Conservation (phyloP, 306 rosid species). For the Gillenia trifoliata region DNA sequence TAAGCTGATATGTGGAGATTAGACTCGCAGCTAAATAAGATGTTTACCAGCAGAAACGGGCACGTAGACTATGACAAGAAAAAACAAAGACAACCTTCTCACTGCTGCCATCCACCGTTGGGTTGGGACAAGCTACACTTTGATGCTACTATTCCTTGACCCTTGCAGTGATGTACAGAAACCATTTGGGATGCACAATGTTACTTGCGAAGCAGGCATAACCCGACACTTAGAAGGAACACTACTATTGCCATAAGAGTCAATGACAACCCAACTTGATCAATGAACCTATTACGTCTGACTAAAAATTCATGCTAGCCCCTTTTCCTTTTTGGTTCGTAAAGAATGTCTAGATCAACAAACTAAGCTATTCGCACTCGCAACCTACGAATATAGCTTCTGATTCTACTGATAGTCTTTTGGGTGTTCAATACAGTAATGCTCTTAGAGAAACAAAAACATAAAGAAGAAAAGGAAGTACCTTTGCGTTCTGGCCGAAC, state of each 20-base stretch:
- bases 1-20: background rate
- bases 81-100: background rate
- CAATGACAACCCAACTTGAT: background rate
- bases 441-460: background rate
- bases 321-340: background rate
- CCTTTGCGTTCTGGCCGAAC: constrained; percentile 88
- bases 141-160: background rate
- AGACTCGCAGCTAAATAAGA: background rate
- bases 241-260: background rate
- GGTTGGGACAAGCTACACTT: background rate
- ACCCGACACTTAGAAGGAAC: background rate
- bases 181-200: background rate
- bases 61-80: background rate
- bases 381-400: background rate
- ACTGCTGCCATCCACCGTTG: background rate
- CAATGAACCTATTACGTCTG: background rate
- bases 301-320: background rate
- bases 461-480: constrained; percentile 7
- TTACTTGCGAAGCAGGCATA: background rate
- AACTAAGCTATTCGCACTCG: background rate
- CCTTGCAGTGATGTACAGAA: background rate
- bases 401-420: background rate
- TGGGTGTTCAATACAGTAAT: background rate
- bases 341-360: background rate
- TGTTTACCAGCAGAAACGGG: background rate